Conservation (phyloP, 441 rosid genomes). For the Pelargonium cotyledonis region DNA sequence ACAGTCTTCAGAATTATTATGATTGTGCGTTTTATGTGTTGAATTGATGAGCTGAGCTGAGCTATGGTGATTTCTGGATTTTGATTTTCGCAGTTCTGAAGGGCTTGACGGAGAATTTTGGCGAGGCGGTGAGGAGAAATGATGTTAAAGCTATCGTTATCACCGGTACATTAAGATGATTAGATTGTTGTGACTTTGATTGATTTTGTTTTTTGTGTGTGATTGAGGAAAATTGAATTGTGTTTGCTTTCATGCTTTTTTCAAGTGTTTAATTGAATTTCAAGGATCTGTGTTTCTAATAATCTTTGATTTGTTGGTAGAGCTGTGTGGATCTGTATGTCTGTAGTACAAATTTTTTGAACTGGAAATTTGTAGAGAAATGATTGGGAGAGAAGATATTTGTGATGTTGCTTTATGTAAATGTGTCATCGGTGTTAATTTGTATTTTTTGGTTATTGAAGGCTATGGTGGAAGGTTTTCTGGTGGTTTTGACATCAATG, state of each 20-base stretch:
- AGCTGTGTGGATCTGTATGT: slow-evolving; percentile 5
- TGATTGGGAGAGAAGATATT: background rate
- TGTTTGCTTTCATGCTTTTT: background rate
- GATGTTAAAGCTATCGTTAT: slow-evolving; percentile 84
- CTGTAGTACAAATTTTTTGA: background rate
- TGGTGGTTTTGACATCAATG: slow-evolving; percentile 88
- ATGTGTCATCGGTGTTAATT: background rate
- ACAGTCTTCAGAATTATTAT: background rate
- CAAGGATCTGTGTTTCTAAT: background rate
- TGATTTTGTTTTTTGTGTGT: background rate
- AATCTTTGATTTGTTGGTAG: background rate
- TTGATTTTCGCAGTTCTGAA: slow-evolving; percentile 42
- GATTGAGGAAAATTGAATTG: background rate
- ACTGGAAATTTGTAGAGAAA: background rate
- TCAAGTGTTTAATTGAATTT: background rate
- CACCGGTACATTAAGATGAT: slow-evolving; percentile 41
- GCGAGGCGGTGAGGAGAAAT: slow-evolving; percentile 52
- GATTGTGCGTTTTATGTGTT: background rate
- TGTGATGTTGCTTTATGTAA: slow-evolving; percentile 2
- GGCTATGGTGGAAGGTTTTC: slow-evolving; percentile 84
- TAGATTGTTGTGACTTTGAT: background rate
- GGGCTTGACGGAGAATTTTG: slow-evolving; percentile 66
- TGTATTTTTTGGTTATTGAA: slow-evolving; percentile 26
- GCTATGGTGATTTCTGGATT: background rate
- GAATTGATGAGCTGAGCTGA: slow-evolving; percentile 4